Base-by-base conservation (phyloP, 2,329 filamentous ascomycete species). In the Eutypella sp. region DNA sequence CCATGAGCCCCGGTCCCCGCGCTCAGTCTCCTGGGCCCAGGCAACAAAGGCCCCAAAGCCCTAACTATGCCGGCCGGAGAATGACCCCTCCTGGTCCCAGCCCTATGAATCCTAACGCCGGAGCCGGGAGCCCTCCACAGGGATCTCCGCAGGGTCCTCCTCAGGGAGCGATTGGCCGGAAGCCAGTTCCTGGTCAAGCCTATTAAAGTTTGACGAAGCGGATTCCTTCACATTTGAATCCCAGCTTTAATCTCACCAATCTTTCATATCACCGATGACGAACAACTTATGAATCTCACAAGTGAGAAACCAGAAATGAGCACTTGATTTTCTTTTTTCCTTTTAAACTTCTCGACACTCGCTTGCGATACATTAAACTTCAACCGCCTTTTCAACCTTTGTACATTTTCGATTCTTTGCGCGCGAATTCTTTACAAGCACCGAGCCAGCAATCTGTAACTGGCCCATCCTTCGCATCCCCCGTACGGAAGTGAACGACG, bases 161-260 rank as follows among this genome's bases (percentile, higher is more conserved):
- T 33, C 62, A 69, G 24, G 71, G 67, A 34, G 65, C 72, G 22
- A 68, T 79, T 48, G 69, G 65, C 53, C 72, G 77, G 45, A 81
- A 82, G 61, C 76, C 78, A 22, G 72, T 82, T 34, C 75, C 77
- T 5, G 75, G 75, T 29, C 76, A 79, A 60, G 75, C 76, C 4
- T 73, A 72, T 46, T 77, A 57, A 52, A 43, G 25, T 42, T 39
- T 37, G 24, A 20, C 16, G 10, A 31, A 16, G 9, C 11, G 25
- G n/a, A n/a, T 11, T 31, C 20, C 31, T 16, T 40, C 7, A 18
- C 29, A 42, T 40, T 15, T 42, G 36, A 47, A 31, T 34, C 41
- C 39, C 34, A 24, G 19, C 18, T 41, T 22, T 42, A 19, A 34
- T 40, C 18, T 34, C 13, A 51, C 49, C 44, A 41, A 51, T 13